Percentiles rank a stretch among this genome's conserved stretches.
Evolutionary conservation across 176 grass and related monocot species (phyloP).

Genomic region (Coix lacrymajobi): DNA sequence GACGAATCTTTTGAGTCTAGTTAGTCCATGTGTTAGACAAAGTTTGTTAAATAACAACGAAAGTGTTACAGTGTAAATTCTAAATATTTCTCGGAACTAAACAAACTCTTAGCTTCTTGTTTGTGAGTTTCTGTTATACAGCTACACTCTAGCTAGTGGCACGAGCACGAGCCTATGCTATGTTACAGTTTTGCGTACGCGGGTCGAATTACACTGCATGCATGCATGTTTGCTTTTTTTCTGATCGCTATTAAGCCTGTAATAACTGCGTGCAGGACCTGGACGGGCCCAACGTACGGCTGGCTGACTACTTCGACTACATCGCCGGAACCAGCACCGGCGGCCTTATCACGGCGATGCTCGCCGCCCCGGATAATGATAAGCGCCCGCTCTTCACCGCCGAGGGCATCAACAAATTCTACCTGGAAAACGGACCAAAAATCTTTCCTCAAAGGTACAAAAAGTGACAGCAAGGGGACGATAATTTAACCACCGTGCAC

Average conservation of each 20-base stretch:
- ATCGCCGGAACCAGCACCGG: constrained; percentile 60
- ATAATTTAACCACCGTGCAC: too few relatives aligned
- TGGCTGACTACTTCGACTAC: constrained; percentile 61
- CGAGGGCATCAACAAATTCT: constrained; percentile 38
- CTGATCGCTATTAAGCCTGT: too few relatives aligned
- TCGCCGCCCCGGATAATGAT: constrained; percentile 36
- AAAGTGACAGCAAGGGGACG: not conserved
- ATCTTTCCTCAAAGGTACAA: constrained; percentile 37
- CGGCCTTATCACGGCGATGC: constrained; percentile 51
- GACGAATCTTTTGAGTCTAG: too few relatives aligned
- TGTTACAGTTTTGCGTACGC: not conserved
- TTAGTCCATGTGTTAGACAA: too few relatives aligned
- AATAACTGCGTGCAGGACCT: constrained; percentile 20
- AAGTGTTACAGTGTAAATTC: too few relatives aligned
- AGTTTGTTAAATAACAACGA: too few relatives aligned
- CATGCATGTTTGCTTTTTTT: not conserved
- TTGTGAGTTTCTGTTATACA: too few relatives aligned
- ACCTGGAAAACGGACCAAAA: constrained; percentile 28
- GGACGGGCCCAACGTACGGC: constrained; percentile 28
- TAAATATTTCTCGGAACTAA: too few relatives aligned
- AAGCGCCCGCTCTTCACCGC: constrained; percentile 45
- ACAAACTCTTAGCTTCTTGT: too few relatives aligned
- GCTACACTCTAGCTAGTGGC: too few relatives aligned
- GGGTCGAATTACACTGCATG: not conserved
- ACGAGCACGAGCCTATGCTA: too few relatives aligned